Evolutionary conservation across 2,329 filamentous ascomycete species (phyloP).

Genomic region (Penicillium decumbens): DNA sequence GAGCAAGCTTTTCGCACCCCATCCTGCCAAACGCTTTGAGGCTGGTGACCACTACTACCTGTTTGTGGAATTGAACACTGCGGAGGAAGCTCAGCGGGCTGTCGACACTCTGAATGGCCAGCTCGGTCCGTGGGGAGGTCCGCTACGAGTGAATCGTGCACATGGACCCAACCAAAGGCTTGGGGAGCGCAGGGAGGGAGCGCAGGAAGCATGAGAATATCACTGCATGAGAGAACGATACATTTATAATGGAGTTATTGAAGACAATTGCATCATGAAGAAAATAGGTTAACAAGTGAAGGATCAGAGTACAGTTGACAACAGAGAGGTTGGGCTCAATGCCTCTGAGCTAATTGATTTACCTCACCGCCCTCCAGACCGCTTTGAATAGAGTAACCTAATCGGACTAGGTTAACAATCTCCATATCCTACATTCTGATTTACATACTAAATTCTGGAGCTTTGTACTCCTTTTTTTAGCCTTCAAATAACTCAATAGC

Average conservation of each 20-base stretch:
- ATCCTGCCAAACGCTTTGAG: conserved; percentile 50
- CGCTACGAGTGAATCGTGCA: conserved; percentile 39
- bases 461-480: no score
- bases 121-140: conserved; percentile 39
- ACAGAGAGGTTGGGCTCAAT: no score
- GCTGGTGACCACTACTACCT: conserved; percentile 59
- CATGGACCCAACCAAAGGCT: conserved; percentile 25
- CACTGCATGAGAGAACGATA: not conserved
- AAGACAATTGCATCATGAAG: not conserved
- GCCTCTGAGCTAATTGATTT: no score
- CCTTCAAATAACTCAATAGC: no score
- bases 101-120: conserved; percentile 43
- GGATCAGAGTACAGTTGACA: not conserved
- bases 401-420: no score
- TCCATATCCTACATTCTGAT: no score
- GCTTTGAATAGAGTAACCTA: no score
- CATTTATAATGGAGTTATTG: not conserved
- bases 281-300: not conserved
- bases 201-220: not conserved
- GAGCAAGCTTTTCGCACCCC: conserved; percentile 56
- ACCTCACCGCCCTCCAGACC: no score
- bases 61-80: conserved; percentile 59
- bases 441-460: no score
- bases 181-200: not conserved
- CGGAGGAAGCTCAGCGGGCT: conserved; percentile 52